Base-by-base conservation (phyloP, 345 rosid species). In the Acer saccharum region DNA sequence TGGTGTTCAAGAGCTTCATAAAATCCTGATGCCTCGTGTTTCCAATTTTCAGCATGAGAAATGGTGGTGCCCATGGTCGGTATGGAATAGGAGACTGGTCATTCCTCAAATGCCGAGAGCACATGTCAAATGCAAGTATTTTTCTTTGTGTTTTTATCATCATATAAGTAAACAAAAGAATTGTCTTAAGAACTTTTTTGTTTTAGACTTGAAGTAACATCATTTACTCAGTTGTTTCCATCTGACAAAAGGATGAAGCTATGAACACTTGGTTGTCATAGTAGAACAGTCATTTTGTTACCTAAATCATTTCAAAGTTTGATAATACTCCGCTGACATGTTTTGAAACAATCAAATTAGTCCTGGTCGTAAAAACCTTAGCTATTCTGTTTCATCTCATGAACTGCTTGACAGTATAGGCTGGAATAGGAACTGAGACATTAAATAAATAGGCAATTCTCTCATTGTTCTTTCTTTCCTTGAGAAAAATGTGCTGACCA, bases 11-110 rank as follows among this genome's bases (percentile, higher is more conserved):
- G 14, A 69, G 81, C 65, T 32, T 72, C 46, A 52, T 65, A 50
- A 27, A 55, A 75, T 35, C 23, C 46, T 52, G 58, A 32, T 69
- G 13, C 69, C 60, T 74, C 62, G 25, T 81, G 41, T 82, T 48
- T 48, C 21, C 50, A 77, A 81, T 58, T 83, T 86, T 85, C 90
- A 95, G 99, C 83, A 78, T 57, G 67, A 92, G 94, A 86, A 88
- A 87, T 84, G 97, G 93, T 23, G 98, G 99, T 54, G 99, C 98
- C 43, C 99, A 95, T 75, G 89, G 94, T 78, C 89, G 95, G 43
- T 95, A 95, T 80, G 97, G 98, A 71, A 63, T 79, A 16, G 97
- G 92, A 80, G 89, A 93, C 89, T 92, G 99, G 99, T 69, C 93
- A 74, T 89, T 85, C 84, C 76, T 74, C 32, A 95, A 86, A 87